Evolutionary conservation across 805 yeast genomes (phyloP), one percentile per base, ranked within the genome.

Genomic region (Priceomyces melissophilus): DNA sequence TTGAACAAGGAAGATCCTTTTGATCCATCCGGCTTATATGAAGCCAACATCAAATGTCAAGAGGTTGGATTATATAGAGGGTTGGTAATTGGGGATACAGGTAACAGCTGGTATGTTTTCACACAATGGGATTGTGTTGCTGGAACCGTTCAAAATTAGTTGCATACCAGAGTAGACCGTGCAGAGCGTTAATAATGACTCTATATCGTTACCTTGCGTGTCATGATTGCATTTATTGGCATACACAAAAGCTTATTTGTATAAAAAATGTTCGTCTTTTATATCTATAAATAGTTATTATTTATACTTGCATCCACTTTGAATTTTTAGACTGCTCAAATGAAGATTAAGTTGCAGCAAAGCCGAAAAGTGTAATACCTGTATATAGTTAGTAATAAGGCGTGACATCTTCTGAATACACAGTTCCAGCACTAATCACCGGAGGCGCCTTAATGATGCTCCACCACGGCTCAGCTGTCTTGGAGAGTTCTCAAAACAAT

Each of bases 11-110:
- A 65, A 30, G 84, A 75, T 37, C 70, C 71, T 2, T 58, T 63
- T 41, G 60, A 58, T 14, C 72, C 77, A 4, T 71, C 57, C 46
- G 84, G 84, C 1, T 58, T 72, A 0, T 87, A 83, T 80, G 82
- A 76, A 44, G 57, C 76, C n/a, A 68, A 73, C 32, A 65, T 84
- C 16, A 75, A 76, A 43, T 70, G 87, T 42, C 75, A 73, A 45
- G 96, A 90, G 56, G 58, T 65, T 1, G 99, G 99, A 2, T 58
- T 74, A 12, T 93, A 96, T 87, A 75, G 90, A 42, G 91, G 88
- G 1, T 73, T 90, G 35, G 87, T 87, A 0, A 77, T 84, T 30
- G 83, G 87, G 8, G 91, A 87, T 47, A 77, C 81, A 31, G 87
- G 86, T 3, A 73, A 74, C 40, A 82, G 88, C 40, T 87, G 96